A percentile compares a stretch with the other conserved stretches of the same genome.
Conservation (phyloP, 2,329 filamentous ascomycete species). For the Intubia oerlemansii region DNA sequence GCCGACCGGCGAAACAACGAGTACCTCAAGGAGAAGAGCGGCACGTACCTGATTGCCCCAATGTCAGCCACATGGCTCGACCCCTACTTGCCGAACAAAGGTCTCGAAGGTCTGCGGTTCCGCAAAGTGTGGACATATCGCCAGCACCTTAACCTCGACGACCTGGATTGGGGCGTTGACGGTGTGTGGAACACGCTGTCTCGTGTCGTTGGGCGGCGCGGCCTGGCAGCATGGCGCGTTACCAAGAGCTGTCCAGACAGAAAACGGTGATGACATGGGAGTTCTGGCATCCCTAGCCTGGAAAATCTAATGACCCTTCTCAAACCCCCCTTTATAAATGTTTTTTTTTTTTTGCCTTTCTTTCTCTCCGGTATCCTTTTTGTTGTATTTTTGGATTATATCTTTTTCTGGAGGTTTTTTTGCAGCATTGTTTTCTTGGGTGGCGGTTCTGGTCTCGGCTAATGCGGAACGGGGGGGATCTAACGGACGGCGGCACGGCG, state of each 20-base stretch:
- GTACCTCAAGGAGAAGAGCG: constrained; percentile 37
- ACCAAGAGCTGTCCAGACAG: constrained; percentile 42
- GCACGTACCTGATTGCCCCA: constrained; percentile 53
- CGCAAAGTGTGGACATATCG: constrained; percentile 48
- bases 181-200: constrained; percentile 51
- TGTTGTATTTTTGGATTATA: background rate
- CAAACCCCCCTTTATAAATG: too few species aligned
- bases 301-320: too few species aligned
- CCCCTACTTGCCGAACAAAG: constrained; percentile 36
- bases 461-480: too few species aligned
- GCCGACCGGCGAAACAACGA: constrained; percentile 32
- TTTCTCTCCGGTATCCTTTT: background rate
- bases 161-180: constrained; percentile 59
- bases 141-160: constrained; percentile 55
- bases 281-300: too few species aligned
- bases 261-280: background rate
- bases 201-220: constrained; percentile 42
- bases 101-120: constrained; percentile 37
- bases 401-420: background rate
- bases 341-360: background rate
- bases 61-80: constrained; percentile 51
- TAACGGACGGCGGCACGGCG: too few species aligned
- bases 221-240: constrained; percentile 40
- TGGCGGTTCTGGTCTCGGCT: too few species aligned
- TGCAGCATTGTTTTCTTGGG: background rate